A percentile compares a stretch with the other conserved stretches of the same genome.
phyloP scores from a whole-genome alignment of 176 grass and related monocot genomes.

The Oryza meridionalis region DNA sequence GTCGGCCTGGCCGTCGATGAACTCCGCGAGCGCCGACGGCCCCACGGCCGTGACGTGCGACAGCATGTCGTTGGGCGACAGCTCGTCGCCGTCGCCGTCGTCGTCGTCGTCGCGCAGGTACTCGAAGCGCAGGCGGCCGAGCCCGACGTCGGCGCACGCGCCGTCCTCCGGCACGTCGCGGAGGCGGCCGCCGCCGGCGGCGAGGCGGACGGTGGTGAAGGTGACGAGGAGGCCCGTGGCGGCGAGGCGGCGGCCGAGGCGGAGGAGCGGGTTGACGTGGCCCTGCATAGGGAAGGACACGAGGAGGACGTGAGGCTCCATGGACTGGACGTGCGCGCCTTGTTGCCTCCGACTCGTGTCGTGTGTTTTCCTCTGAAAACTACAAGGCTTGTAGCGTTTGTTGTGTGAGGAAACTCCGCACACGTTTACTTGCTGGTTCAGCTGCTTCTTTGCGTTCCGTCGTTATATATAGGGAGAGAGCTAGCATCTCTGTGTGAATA shows the following conservation, averaged over 20 bases:
- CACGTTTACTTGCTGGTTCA: background rate
- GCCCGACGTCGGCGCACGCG: background rate
- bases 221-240: constrained; percentile 60
- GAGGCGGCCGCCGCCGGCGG: constrained; percentile 28
- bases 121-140: constrained; percentile 47
- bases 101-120: constrained; percentile 21
- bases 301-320: constrained; percentile 56
- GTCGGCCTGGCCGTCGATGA: constrained; percentile 42
- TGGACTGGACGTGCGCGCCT: background rate
- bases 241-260: constrained; percentile 52
- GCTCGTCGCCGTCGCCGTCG: background rate
- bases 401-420: background rate
- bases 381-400: background rate
- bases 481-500: background rate
- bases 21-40: background rate
- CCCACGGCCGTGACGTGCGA: background rate
- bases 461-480: background rate
- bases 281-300: constrained; percentile 59
- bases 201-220: constrained; percentile 53
- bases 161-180: constrained; percentile 21
- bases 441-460: background rate
- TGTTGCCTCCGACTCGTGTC: too few species aligned
- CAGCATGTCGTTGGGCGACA: constrained; percentile 30
- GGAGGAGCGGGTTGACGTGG: constrained; percentile 68
- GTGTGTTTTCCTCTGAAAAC: background rate